Conservation (phyloP, 495 filamentous ascomycete species). For the Neurospora sp. region DNA sequence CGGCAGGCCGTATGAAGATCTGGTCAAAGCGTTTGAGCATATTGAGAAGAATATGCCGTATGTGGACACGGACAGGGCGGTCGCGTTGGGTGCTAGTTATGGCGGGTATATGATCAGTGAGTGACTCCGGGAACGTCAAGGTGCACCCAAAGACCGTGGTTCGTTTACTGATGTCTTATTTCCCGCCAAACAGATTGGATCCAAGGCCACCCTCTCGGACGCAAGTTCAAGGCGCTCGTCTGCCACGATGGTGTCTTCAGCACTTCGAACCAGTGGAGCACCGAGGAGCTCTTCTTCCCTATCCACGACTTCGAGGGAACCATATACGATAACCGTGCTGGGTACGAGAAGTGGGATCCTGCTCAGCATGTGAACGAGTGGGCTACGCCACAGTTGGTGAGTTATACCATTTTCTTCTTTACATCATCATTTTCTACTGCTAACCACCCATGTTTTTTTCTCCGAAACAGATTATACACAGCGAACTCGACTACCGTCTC, state of each 20-base stretch:
- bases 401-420: too few relatives aligned
- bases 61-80: constrained; percentile 66
- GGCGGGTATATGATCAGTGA: constrained; percentile 78
- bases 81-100: constrained; percentile 76
- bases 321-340: constrained; percentile 60
- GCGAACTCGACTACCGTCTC: constrained; percentile 82
- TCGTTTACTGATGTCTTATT: constrained; percentile 2
- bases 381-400: constrained; percentile 67
- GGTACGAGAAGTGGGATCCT: constrained; percentile 79
- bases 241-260: constrained; percentile 87
- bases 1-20: constrained; percentile 64
- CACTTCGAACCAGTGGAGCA: constrained; percentile 60
- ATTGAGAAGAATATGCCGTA: constrained; percentile 61
- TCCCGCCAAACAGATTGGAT: constrained; percentile 48
- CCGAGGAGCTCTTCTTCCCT: constrained; percentile 85
- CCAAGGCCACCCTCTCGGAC: constrained; percentile 56
- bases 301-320: constrained; percentile 73
- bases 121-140: not conserved
- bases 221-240: constrained; percentile 81
- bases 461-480: constrained; percentile 61
- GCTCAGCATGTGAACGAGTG: constrained; percentile 53
- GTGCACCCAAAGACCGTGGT: not conserved
- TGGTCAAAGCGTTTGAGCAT: constrained; percentile 72
- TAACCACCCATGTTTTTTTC: not conserved
- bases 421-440: not conserved